Evolutionary conservation across 2,329 filamentous ascomycete species (phyloP), one percentile per base, ranked within the genome.

Genomic region (Penicillium fuscoglaucum): DNA sequence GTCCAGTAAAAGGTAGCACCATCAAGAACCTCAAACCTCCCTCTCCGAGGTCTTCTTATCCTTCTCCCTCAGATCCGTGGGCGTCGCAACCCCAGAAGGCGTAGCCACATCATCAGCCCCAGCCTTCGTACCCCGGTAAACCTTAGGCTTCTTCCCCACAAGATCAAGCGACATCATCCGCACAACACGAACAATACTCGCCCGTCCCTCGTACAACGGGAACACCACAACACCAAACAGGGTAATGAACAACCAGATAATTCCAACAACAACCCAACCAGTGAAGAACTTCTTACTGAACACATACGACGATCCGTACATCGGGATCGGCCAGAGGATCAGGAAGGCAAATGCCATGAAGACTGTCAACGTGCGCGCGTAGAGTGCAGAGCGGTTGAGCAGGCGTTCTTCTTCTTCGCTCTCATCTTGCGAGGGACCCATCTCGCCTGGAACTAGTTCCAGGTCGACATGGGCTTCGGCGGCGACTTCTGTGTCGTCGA

Each of bases 301-400:
- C 54, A 96, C 83, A 71, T 96, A 96, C 0, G 84, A 84, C 0
- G 83, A 82, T 12, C 91, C 92, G 70, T 95, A 96, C 86, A 96
- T 87, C 1, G 92, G 92, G 83, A 96, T 93, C 0, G 93, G 92
- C 91, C 92, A 96, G 17, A 96, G 83, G 2, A 96, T 81, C 0
- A 96, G 79, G 56, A 96, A 80, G 0, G 85, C 82, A 0, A 96
- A 60, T 0, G 90, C 90, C 78, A 91, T 80, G 63, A 83, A 73
- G 10, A 86, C 78, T 0, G 87, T 90, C 61, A 86, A 72, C 33
- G 76, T 78, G 51, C 83, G 79, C 0, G 85, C 83, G 67, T 85
- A 83, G 6, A 77, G 60, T 7, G 83, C 83, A 0, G 84, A 82
- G 28, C 78, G 80, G 60, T 82, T 78, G 31, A 88, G 76, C 63